Evolutionary conservation across 768 basidiomycete species (phyloP).

Genomic region (Hortiboletus campestris): DNA sequence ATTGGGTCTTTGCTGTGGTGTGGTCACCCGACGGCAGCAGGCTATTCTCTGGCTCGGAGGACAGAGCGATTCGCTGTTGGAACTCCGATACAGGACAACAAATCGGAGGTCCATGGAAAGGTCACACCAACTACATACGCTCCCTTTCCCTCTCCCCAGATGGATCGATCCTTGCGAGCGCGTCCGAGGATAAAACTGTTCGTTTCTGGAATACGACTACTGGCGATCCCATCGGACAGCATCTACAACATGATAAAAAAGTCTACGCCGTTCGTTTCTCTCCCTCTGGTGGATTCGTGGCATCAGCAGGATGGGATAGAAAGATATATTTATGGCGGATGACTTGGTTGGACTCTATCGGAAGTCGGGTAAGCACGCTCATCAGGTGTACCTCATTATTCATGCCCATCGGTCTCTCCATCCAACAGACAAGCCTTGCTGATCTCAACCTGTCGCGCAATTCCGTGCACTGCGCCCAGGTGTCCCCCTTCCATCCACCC

Average conservation of each 20-base stretch:
- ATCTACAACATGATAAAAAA: neutral
- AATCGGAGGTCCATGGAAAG: neutral
- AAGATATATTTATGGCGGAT: neutral
- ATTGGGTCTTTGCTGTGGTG: neutral
- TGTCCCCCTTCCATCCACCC: neutral
- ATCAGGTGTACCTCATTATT: neutral
- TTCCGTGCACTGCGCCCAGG: neutral
- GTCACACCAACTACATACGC: neutral
- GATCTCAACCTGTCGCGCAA: neutral
- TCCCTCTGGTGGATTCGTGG: neutral
- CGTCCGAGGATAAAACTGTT: neutral
- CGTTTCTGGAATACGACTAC: constrained; percentile 2
- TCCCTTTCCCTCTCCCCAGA: constrained; percentile 2
- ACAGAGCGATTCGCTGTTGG: neutral
- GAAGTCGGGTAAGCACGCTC: neutral
- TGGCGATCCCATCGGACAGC: neutral
- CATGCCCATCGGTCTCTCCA: neutral
- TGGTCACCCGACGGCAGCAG: neutral
- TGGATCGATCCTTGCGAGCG: constrained; percentile 2
- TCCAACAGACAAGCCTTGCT: neutral
- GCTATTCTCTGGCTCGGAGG: neutral
- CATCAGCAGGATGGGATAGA: neutral
- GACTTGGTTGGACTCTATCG: neutral
- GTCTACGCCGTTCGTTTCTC: neutral
- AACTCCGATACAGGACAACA: neutral